Base-by-base conservation (phyloP, 148 eudicot genomes). In the Tetragonia tetragonoides region DNA sequence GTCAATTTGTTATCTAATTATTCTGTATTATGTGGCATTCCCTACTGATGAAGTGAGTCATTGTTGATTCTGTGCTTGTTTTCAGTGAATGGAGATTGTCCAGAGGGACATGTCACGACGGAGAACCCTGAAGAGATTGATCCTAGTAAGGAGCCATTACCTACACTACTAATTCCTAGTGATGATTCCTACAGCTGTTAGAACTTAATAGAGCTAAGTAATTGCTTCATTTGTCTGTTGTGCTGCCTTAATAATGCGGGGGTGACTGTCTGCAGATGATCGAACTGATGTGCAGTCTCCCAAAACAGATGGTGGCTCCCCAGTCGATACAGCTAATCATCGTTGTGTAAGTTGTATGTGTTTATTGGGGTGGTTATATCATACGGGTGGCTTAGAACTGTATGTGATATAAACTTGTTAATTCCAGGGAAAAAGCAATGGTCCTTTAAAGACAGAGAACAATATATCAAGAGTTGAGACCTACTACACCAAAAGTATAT, bases 261-360 rank as follows among this genome's bases (percentile, higher is more conserved):
- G 21, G 14, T 76, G 60, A 53, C 67, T 83, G 70, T 59, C 60
- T 84, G 81, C 85, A 93, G 97, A 85, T 77, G 83, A 74, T 77
- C 79, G 44, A 56, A 80, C 75, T 81, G 86, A 83, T 70, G 38
- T 62, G 69, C 79, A 83, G 68, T 81, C 75, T 60, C 41, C 44
- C 66, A 74, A 77, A 70, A 83, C 63, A 62, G 84, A 79, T 68
- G 67, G 47, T 76, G 83, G 64, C 76, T 54, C 74, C 81, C 57
- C 82, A 46, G 76, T 77, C 62, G 80, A 77, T 75, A 68, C 82
- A 42, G 77, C 75, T 76, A 87, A 84, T 87, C 84, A 81, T 78
- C 86, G 83, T 88, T 85, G 77, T 90, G 95, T 96, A 88, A 91
- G 99, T 90, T 92, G 88, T 89, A 86, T 89, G 89, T 86, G 87